Evolutionary conservation across 1,284 basidiomycete species (phyloP).

Genomic region (Fomitopsis schrenkii): DNA sequence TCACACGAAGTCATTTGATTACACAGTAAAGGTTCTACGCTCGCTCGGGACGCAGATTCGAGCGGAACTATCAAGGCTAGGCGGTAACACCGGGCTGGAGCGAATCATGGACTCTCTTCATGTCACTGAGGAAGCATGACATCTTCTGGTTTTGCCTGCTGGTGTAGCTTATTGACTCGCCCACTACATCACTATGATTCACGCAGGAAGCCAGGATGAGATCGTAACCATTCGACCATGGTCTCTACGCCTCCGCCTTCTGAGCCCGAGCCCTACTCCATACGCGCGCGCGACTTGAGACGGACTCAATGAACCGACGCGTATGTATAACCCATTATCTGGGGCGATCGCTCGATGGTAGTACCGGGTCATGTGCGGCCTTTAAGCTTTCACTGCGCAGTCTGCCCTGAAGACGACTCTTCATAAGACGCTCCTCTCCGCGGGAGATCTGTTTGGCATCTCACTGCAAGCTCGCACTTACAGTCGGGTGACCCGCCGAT

Average conservation of each 20-base stretch:
- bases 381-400: neutral
- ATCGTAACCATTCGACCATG: no score
- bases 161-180: neutral
- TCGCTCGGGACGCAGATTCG: slow-evolving; percentile 53
- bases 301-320: no score
- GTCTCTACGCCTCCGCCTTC: no score
- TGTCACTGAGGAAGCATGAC: slow-evolving; percentile 17
- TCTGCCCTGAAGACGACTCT: neutral
- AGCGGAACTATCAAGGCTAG: slow-evolving; percentile 51
- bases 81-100: slow-evolving; percentile 50
- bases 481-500: no score
- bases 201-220: no score
- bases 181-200: neutral
- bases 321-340: no score
- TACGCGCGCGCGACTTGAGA: no score
- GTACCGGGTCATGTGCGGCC: neutral
- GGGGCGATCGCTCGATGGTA: neutral
- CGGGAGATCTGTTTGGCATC: neutral
- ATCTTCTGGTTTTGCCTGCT: neutral
- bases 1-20: slow-evolving; percentile 61
- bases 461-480: neutral
- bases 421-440: neutral
- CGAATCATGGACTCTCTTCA: slow-evolving; percentile 41
- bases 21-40: slow-evolving; percentile 47
- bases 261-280: no score